Evolutionary conservation across 768 basidiomycete genomes (phyloP), one percentile per base, ranked within the genome.

Genomic region (Podaxis sp.): DNA sequence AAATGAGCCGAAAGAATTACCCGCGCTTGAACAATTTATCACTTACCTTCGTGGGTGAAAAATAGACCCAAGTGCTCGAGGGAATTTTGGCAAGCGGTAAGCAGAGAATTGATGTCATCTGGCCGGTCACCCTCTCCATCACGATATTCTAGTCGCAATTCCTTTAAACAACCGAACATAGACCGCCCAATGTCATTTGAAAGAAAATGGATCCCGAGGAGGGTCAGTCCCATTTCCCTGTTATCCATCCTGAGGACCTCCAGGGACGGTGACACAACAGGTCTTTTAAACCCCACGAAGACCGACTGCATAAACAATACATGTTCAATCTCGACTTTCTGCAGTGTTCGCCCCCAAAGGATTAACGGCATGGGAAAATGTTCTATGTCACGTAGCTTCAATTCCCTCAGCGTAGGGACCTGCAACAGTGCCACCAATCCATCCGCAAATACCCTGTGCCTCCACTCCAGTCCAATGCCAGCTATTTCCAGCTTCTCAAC

Each of bases 181-280:
- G 53, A 54, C 40, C 53, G 52, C 15, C 60, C 40, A 54, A 50
- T 19, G n/a, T 15, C 17, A 49, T 54, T 33, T 7, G 60, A 61
- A n/a, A 61, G 37, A 29, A 61, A 61, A 55, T 55, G 54, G 7
- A 55, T 22, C 38, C 43, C 17, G 13, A 61, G 36, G 4, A 61
- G 29, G 19, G 52, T 46, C n/a, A 55, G 36, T 11, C 60, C 60
- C 52, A 43, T 55, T n/a, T 40, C 24, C 29, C 46, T 61, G 19
- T 61, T 61, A 38, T 55, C 54, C 60, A 61, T 61, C 54, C 40
- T 55, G 46, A 61, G 9, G 33, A 55, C 60, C 60, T 47, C 29
- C 43, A 61, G 54, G 29, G 54, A 36, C 19, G 60, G 60, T 49
- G 38, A 38, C 15, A 59, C 54, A 15, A 36, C 15, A 36, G 53